Evolutionary conservation across 345 rosid genomes (phyloP), one percentile per base, ranked within the genome.

Genomic region (Ricinus communis): DNA sequence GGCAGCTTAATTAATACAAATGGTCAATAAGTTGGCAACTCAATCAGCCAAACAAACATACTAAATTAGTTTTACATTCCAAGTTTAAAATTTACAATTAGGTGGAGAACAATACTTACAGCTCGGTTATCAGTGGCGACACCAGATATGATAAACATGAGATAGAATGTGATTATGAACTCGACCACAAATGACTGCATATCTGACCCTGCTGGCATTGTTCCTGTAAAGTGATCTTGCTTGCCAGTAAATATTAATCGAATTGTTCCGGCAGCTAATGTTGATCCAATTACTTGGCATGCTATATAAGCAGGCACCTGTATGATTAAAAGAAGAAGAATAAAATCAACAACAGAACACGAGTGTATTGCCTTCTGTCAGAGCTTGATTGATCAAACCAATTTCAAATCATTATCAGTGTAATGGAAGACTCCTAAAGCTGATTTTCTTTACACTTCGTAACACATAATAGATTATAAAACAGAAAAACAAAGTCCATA

Each of bases 101-200:
- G 58, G 51, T 11, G 62, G 22, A 38, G 52, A 28, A 18, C 38
- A n/a, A 19, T 57, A 83, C 93, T 78, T 73, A 92, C 97, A 28
- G 97, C 99, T 85, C 99, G 81, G 74, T 87, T 92, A 49, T 95
- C 99, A 0, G 99, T 95, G 43, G 96, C 91, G 7, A 90, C 98
- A 1, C 99, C 99, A 0, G 93, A 91, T 5, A 90, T 82, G 47
- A 95, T 24, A 51, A 95, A 95, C 97, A 95, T 87, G 70, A 95
- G 89, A 79, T 87, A 95, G 83, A 95, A 95, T 14, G 99, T 95
- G 80, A 88, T 88, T 70, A 95, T 92, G 85, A 90, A 95, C 84
- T 95, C 99, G 1, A 95, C 66, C 36, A 83, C 94, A 36, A 88
- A 90, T 7, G 98, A 84, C 65, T 95, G 99, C 50, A 86, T 14